Percentiles rank a stretch among this genome's conserved stretches.
Evolutionary conservation across 805 yeast genomes (phyloP).

Genomic region (Metschnikowia picachoensis): DNA sequence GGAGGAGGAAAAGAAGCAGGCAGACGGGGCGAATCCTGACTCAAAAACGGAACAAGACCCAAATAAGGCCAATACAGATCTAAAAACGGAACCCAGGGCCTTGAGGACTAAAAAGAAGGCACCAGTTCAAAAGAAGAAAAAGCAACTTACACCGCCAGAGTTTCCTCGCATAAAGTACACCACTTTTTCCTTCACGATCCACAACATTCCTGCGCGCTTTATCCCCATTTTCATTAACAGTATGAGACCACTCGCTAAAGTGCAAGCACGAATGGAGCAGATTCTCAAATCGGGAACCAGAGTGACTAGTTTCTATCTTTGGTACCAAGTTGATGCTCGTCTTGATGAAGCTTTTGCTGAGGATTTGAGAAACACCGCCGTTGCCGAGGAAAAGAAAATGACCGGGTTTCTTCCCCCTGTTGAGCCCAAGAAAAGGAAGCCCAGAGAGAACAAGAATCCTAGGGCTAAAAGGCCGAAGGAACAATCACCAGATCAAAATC

Average conservation of each 20-base stretch:
- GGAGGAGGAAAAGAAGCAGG: slow-evolving; percentile 21
- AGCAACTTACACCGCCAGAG: slow-evolving; percentile 23
- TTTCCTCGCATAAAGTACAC: slow-evolving; percentile 50
- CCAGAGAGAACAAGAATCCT: slow-evolving; percentile 23
- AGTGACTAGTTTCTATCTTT: slow-evolving; percentile 58
- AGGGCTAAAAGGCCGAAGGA: slow-evolving; percentile 17
- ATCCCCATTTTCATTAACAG: slow-evolving; percentile 65
- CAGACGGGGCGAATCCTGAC: slow-evolving; percentile 20
- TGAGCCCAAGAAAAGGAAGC: slow-evolving; percentile 31
- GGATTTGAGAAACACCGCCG: slow-evolving; percentile 52
- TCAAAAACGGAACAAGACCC: slow-evolving; percentile 13
- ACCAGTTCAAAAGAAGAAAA: slow-evolving; percentile 15
- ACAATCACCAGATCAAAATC: neutral
- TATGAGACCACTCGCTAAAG: slow-evolving; percentile 54
- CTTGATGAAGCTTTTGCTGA: slow-evolving; percentile 68
- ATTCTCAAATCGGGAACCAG: slow-evolving; percentile 59
- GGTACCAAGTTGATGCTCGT: slow-evolving; percentile 81
- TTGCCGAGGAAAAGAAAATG: slow-evolving; percentile 49
- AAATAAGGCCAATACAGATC: slow-evolving; percentile 1
- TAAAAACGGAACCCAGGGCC: slow-evolving; percentile 9
- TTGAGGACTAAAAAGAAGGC: slow-evolving; percentile 15
- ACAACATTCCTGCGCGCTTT: slow-evolving; percentile 61
- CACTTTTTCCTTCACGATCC: slow-evolving; percentile 62
- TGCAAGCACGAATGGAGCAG: slow-evolving; percentile 56
- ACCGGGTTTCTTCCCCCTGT: slow-evolving; percentile 27